Percentiles rank a stretch among this genome's conserved stretches.
These are phyloP conservation scores for Turritis glabra DNA, from an alignment of 345 rosid genomes.

Conservation along the genomic window DNA sequence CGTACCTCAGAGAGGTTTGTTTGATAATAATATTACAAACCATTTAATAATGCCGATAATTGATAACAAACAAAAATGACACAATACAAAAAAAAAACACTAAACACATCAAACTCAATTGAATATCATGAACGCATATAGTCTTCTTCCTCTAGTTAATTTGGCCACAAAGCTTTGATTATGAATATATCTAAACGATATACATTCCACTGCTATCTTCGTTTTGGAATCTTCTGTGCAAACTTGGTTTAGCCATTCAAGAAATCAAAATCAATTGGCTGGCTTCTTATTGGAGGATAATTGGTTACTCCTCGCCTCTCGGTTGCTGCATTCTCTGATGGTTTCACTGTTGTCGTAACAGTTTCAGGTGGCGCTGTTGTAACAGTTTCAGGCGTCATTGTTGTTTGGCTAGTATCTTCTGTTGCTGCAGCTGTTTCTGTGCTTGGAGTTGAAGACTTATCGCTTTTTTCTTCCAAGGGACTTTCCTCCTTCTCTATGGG, in stretches of 20 bases:
- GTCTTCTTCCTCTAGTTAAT: slow-evolving; percentile 17
- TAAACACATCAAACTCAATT: not conserved
- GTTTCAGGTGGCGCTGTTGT: slow-evolving; percentile 23
- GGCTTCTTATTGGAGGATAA: slow-evolving; percentile 34
- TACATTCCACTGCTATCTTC: slow-evolving; percentile 13
- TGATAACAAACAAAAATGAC: not conserved
- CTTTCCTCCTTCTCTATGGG: slow-evolving; percentile 44
- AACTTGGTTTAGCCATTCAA: slow-evolving; percentile 31
- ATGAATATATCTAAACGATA: not conserved
- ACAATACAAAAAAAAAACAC: slow-evolving; percentile 14
- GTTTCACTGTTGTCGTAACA: slow-evolving; percentile 20
- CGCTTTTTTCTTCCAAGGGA: slow-evolving; percentile 43
- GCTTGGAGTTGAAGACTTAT: slow-evolving; percentile 37
- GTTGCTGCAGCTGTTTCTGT: slow-evolving; percentile 30
- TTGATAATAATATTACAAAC: slow-evolving; percentile 22
- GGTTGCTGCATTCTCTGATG: slow-evolving; percentile 30
- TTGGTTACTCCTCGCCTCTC: slow-evolving; percentile 19
- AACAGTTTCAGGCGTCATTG: not conserved
- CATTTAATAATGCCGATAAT: slow-evolving; percentile 1
- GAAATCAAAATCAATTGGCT: slow-evolving; percentile 38
- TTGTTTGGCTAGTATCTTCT: slow-evolving; percentile 9
- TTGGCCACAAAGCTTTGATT: slow-evolving; percentile 9
- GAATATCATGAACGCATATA: not conserved
- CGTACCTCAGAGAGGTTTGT: slow-evolving; percentile 4
- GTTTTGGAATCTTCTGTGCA: slow-evolving; percentile 20